A percentile compares a stretch with the other conserved stretches of the same genome.
phyloP scores from a whole-genome alignment of 225 moss, liverwort and hornwort genomes.

The Bryum argenteum region DNA sequence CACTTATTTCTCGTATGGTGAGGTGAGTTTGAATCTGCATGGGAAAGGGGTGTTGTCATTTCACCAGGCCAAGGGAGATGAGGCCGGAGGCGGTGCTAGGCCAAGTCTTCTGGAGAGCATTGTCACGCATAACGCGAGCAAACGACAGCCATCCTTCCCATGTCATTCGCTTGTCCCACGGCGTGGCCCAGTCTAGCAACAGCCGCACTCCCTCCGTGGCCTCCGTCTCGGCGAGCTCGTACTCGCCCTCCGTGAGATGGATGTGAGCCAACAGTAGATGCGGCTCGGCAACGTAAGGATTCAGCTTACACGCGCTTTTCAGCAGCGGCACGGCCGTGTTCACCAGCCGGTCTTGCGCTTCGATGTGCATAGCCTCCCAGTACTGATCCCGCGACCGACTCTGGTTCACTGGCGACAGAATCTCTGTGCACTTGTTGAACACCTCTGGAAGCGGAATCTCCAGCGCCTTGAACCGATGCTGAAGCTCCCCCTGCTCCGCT shows the following conservation, averaged over 20 bases:
- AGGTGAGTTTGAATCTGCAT: too few relatives aligned
- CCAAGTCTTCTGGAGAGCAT: conserved; percentile 63
- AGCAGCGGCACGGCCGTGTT: conserved; percentile 47
- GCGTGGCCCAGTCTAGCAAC: conserved; percentile 70
- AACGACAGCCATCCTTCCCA: conserved; percentile 91
- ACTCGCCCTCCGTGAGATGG: conserved; percentile 46
- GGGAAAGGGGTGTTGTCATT: conserved; percentile 14
- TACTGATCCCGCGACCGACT: conserved; percentile 61
- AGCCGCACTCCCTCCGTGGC: conserved; percentile 60
- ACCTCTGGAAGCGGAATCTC: conserved; percentile 56
- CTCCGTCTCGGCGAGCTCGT: conserved; percentile 59
- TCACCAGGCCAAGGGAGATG: conserved; percentile 67
- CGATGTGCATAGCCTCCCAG: conserved; percentile 57
- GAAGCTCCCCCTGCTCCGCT: conserved; percentile 20
- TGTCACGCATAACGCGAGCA: conserved; percentile 56
- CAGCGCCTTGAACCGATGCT: conserved; percentile 11
- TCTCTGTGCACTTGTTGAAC: conserved; percentile 60
- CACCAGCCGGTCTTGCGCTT: conserved; percentile 39
- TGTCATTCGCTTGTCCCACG: conserved; percentile 92
- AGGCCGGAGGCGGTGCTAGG: conserved; percentile 57
- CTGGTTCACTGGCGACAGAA: conserved; percentile 50
- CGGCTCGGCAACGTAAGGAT: conserved; percentile 71
- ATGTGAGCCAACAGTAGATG: conserved; percentile 71
- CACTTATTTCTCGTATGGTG: too few relatives aligned
- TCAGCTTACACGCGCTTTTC: conserved; percentile 33